Evolutionary conservation across 192 early-diverging fungal species (phyloP), one percentile per base, ranked within the genome.

Genomic region (Rhizophagus prolifer): DNA sequence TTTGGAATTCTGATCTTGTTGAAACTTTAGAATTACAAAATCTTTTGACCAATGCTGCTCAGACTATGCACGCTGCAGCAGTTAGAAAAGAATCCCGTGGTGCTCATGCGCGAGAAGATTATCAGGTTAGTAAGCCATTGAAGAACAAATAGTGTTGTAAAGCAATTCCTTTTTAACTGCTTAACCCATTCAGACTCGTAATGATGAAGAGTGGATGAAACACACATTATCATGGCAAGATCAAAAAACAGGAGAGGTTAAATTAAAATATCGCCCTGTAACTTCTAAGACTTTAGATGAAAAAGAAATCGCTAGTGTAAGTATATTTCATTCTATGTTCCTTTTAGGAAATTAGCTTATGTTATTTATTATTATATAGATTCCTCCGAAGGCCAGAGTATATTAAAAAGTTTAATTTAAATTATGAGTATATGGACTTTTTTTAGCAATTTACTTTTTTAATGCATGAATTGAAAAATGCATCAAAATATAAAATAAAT

Each of bases 11-110:
- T 71, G 96, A 99, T 81, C 85, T 99, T 72, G 82, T 96, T 70
- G 97, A 99, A 87, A 96, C 96, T 36, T 90, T 96, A 25, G 97
- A 99, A 85, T 89, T 99, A 79, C 95, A 97, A 83, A 99, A 98
- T 88, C 87, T 99, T 84, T 92, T 99, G 82, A 94, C 95, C 30
- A 93, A 92, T 82, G 96, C 97, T 50, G 83, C 92, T 38, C 97
- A 99, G 86, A 98, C 97, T 74, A 92, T 95, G 86, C 87, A 90
- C 78, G 88, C 92, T 80, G 97, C 97, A 59, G 90, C 88, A 36
- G 93, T 91, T 60, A 94, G 97, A 79, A 98, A 97, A 86, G 97
- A 99, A 85, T 96, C 94, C 21, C 95, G 97, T 78, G 97, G 97
- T 81, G 96, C 96, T 36, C 97, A 99, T 86, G 95, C 96, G 30